These are phyloP conservation scores for Boletus chippewaensis DNA, from an alignment of 1,284 basidiomycete genomes.

Conservation along the genomic window DNA sequence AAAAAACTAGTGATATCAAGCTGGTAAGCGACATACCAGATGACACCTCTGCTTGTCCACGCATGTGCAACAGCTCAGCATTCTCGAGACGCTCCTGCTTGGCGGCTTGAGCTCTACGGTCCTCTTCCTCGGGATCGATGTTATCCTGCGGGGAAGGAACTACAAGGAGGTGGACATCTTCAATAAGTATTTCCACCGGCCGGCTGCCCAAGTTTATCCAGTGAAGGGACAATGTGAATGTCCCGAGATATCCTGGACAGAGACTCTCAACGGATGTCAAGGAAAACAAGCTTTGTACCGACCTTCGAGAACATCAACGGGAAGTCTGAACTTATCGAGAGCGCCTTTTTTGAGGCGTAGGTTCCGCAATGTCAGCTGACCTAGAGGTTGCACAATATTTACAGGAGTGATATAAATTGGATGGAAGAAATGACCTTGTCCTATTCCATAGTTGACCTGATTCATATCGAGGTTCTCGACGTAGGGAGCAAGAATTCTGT, in stretches of 20 bases:
- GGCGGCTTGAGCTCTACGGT: constrained; percentile 71
- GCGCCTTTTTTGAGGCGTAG: constrained; percentile 90
- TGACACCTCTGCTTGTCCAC: constrained; percentile 50
- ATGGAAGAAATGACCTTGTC: constrained; percentile 55
- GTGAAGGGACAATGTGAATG: constrained; percentile 87
- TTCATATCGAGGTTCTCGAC: constrained; percentile 95
- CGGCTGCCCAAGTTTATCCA: constrained; percentile 94
- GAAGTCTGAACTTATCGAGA: constrained; percentile 93
- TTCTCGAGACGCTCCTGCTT: constrained; percentile 88
- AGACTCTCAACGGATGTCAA: background rate
- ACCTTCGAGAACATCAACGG: constrained; percentile 96
- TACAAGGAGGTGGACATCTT: constrained; percentile 95
- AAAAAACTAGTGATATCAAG: background rate
- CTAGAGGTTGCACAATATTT: constrained; percentile 37
- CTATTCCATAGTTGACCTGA: constrained; percentile 93
- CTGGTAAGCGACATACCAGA: constrained; percentile 34
- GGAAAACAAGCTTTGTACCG: background rate
- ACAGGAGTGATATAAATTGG: background rate
- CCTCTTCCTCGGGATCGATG: constrained; percentile 83
- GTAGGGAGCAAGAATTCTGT: constrained; percentile 90
- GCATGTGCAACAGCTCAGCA: constrained; percentile 81
- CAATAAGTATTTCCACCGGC: constrained; percentile 87
- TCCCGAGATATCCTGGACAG: constrained; percentile 83
- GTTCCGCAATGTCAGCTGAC: constrained; percentile 77
- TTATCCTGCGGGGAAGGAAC: constrained; percentile 71